A percentile compares a stretch with the other conserved stretches of the same genome.
Conservation (phyloP, 345 rosid species). For the Populus deltoides region DNA sequence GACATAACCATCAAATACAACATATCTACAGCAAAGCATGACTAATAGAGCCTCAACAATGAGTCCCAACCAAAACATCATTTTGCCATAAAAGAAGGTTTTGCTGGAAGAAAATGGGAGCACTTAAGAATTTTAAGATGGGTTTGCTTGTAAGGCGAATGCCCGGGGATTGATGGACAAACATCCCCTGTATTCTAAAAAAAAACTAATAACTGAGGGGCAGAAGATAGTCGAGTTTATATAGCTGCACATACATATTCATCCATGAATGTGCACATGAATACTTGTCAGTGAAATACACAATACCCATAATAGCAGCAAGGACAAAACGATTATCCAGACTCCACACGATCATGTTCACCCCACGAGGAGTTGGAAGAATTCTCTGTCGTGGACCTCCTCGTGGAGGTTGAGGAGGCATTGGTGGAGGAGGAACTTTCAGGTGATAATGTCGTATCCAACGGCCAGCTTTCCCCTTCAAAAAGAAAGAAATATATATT, state of each 20-base stretch:
- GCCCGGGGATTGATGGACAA: not conserved
- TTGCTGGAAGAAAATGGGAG: not conserved
- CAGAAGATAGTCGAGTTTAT: not conserved
- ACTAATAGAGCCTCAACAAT: not conserved
- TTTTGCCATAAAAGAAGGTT: not conserved
- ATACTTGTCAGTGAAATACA: not conserved
- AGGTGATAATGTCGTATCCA: conserved; percentile 91
- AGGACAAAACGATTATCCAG: conserved; percentile 98
- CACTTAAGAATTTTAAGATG: not conserved
- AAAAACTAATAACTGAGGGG: not conserved
- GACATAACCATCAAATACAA: not conserved
- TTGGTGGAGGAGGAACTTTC: conserved; percentile 98
- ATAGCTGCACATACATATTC: not conserved
- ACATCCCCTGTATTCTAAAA: too few relatives aligned
- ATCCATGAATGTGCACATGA: not conserved
- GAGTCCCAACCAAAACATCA: not conserved
- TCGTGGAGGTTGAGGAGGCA: conserved; percentile 91
- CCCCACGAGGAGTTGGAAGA: conserved; percentile 98
- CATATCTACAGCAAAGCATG: not conserved
- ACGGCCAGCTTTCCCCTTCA: conserved; percentile 80
- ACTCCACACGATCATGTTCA: conserved; percentile 97
- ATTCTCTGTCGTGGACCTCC: conserved; percentile 99
- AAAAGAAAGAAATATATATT: conserved; percentile 14
- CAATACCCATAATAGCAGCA: conserved; percentile 96
- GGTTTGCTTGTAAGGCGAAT: not conserved